Percentiles rank a stretch among this genome's conserved stretches.
These are phyloP conservation scores for Lyophyllum semitale DNA, from an alignment of 768 basidiomycete genomes.

Conservation along the genomic window DNA sequence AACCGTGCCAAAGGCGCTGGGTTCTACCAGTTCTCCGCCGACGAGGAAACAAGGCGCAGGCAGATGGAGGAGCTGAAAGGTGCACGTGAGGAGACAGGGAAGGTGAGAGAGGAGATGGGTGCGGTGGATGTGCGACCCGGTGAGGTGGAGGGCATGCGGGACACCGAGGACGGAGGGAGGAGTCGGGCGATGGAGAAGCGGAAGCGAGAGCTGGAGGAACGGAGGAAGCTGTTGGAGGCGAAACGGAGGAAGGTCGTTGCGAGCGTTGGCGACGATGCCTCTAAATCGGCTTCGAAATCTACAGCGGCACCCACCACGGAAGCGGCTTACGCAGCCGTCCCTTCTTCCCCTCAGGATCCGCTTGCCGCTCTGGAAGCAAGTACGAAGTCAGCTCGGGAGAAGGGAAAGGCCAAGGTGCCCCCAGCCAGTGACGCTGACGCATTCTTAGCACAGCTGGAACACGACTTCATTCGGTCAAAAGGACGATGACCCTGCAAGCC, in stretches of 20 bases:
- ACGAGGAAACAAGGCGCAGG: conserved; percentile 73
- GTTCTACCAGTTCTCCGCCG: conserved; percentile 88
- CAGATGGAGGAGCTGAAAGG: conserved; percentile 84
- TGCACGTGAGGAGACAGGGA: conserved; percentile 72
- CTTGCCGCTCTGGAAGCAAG: conserved; percentile 51
- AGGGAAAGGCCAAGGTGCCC: conserved; percentile 23
- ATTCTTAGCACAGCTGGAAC: conserved; percentile 68
- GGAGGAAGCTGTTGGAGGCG: conserved; percentile 61
- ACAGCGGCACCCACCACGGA: conserved; percentile 1
- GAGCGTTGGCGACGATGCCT: conserved; percentile 6
- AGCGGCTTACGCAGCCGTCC: background rate
- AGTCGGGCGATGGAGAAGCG: conserved; percentile 73
- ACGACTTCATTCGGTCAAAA: conserved; percentile 51
- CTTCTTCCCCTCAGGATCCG: conserved; percentile 38
- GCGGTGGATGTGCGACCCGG: conserved; percentile 65
- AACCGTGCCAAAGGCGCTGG: conserved; percentile 88
- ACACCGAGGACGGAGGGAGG: conserved; percentile 31
- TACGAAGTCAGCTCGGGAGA: conserved; percentile 13
- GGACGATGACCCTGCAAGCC: conserved; percentile 1
- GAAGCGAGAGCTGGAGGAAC: conserved; percentile 72
- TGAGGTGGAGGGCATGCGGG: conserved; percentile 76
- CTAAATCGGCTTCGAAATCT: conserved; percentile 4
- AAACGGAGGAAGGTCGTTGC: conserved; percentile 57
- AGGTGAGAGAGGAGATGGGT: conserved; percentile 56
- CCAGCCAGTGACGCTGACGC: conserved; percentile 50